Conservation (phyloP, 805 yeast genomes). For the Cephaloascus fragrans region DNA sequence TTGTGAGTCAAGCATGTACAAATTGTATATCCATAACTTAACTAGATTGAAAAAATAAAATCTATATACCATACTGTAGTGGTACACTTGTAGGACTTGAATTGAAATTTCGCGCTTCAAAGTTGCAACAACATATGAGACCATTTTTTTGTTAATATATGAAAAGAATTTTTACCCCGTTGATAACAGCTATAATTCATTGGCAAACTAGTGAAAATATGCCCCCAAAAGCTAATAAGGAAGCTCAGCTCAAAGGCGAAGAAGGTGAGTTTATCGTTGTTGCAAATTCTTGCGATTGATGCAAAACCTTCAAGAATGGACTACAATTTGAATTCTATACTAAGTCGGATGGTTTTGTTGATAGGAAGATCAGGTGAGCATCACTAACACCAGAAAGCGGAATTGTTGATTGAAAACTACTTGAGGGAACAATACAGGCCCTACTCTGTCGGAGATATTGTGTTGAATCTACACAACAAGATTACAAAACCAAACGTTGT, state of each 20-base stretch:
- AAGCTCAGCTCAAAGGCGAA: constrained; percentile 3
- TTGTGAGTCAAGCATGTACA: constrained; percentile 7
- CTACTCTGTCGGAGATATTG: constrained; percentile 34
- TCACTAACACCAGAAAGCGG: constrained; percentile 11
- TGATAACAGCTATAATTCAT: too few relatives aligned
- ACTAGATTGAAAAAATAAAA: too few relatives aligned
- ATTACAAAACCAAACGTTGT: constrained; percentile 21
- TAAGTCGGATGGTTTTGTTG: too few relatives aligned
- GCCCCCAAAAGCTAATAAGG: constrained; percentile 4
- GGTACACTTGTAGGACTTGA: too few relatives aligned
- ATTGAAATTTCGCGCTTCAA: too few relatives aligned
- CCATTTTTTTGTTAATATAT: too few relatives aligned
- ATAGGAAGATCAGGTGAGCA: not conserved
- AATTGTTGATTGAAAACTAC: constrained; percentile 22
- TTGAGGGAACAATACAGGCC: constrained; percentile 36
- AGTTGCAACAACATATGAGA: too few relatives aligned
- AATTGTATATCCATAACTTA: too few relatives aligned
- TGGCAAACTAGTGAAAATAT: too few relatives aligned
- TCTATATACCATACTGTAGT: too few relatives aligned
- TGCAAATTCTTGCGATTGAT: constrained; percentile 1
- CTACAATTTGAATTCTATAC: too few relatives aligned
- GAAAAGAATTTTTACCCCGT: too few relatives aligned
- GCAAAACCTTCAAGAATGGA: constrained; percentile 3
- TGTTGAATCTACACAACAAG: constrained; percentile 32
- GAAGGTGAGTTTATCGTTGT: constrained; percentile 7